Evolutionary conservation across 2,329 filamentous ascomycete genomes (phyloP).

Genomic region (Aurifilum marmelostoma): DNA sequence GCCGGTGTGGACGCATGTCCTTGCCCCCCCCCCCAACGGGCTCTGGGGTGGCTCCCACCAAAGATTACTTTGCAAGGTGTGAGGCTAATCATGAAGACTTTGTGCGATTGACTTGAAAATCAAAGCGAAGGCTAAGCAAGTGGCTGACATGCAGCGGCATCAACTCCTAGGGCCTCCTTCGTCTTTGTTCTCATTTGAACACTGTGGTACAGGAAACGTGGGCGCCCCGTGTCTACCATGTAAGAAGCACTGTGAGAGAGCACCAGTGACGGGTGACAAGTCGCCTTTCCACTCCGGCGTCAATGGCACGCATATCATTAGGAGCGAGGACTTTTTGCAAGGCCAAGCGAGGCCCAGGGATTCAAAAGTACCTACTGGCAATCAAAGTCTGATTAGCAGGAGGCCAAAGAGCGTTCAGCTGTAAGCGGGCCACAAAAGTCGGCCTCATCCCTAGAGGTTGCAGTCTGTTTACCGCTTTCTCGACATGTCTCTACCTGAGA

Average conservation of each 20-base stretch:
- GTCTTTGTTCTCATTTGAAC: not conserved
- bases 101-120: not conserved
- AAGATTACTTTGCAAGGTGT: too few species aligned
- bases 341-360: too few species aligned
- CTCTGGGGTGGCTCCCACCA: not conserved
- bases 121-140: not conserved
- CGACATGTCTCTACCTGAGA: not conserved
- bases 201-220: too few species aligned
- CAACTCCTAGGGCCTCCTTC: not conserved
- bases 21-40: too few species aligned
- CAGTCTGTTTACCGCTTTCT: not conserved
- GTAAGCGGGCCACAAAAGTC: not conserved
- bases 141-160: not conserved
- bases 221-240: too few species aligned
- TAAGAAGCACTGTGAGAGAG: too few species aligned
- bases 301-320: not conserved
- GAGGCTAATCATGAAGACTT: not conserved
- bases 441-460: not conserved
- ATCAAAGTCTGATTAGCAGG: not conserved
- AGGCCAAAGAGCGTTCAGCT: not conserved
- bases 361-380: not conserved
- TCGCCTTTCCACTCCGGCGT: too few species aligned
- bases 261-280: too few species aligned
- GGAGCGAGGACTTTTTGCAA: too few species aligned
- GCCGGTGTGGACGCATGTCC: too few species aligned